Conservation (phyloP, 257 asterid genomes). For the Solanum etuberosum region DNA sequence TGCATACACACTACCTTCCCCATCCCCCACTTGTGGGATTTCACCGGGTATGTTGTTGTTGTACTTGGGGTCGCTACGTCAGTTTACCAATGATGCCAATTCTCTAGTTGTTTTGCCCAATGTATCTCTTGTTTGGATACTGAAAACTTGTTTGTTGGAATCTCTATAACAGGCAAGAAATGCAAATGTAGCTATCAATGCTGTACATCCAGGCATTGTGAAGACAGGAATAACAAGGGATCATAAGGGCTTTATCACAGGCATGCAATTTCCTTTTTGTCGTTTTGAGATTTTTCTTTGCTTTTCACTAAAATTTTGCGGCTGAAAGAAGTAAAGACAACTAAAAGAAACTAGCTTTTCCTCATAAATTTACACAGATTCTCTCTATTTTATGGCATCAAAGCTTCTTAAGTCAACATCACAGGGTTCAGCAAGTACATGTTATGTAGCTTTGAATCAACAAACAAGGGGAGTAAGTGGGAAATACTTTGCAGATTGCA, state of each 20-base stretch:
- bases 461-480: constrained; percentile 41
- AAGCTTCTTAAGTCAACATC: constrained; percentile 82
- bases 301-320: not conserved
- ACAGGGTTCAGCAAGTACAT: constrained; percentile 91
- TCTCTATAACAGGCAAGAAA: constrained; percentile 36
- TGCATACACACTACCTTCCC: too few species aligned
- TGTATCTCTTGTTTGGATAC: not conserved
- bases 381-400: constrained; percentile 80
- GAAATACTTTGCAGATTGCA: constrained; percentile 77
- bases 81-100: not conserved
- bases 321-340: not conserved
- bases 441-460: constrained; percentile 67
- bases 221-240: constrained; percentile 91
- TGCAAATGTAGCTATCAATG: constrained; percentile 81
- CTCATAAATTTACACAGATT: constrained; percentile 32
- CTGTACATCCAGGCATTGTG: constrained; percentile 88
- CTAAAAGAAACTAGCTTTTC: not conserved
- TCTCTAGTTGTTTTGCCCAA: not conserved
- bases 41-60: too few species aligned
- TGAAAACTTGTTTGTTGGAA: not conserved
- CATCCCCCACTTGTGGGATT: too few species aligned
- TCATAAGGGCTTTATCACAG: constrained; percentile 89
- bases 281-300: not conserved
- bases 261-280: constrained; percentile 25
- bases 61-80: not conserved